These are phyloP conservation scores for Microbotryum intermedium DNA, from an alignment of 1,284 basidiomycete species.

Conservation along the genomic window DNA sequence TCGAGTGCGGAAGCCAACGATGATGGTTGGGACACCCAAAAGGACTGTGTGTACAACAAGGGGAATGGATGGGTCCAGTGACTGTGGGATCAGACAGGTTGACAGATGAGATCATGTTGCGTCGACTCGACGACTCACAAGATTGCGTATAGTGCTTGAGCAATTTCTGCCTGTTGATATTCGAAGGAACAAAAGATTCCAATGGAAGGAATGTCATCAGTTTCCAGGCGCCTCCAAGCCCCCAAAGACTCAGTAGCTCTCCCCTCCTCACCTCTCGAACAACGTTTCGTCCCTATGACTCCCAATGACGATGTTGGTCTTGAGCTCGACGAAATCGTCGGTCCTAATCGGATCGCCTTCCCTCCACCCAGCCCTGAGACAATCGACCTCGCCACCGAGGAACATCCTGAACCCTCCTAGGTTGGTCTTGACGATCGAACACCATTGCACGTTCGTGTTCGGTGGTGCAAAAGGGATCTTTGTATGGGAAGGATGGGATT, in stretches of 20 bases:
- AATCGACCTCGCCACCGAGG: constrained; percentile 93
- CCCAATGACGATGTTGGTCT: constrained; percentile 76
- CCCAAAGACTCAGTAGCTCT: background rate
- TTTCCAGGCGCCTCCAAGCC: too few relatives aligned
- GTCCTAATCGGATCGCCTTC: constrained; percentile 18
- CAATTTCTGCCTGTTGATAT: constrained; percentile 52
- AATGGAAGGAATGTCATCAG: background rate
- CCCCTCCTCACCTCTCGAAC: constrained; percentile 64
- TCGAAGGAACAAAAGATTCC: background rate
- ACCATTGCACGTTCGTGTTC: constrained; percentile 94
- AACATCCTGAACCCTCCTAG: constrained; percentile 70
- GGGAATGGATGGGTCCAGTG: background rate
- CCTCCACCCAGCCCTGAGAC: constrained; percentile 45
- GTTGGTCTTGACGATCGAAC: constrained; percentile 81
- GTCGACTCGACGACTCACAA: constrained; percentile 49
- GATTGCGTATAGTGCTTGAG: constrained; percentile 95
- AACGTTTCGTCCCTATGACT: constrained; percentile 57
- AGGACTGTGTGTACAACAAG: constrained; percentile 19
- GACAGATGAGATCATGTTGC: too few relatives aligned
- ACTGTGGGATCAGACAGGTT: background rate
- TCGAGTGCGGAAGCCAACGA: constrained; percentile 84
- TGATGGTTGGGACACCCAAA: constrained; percentile 54
- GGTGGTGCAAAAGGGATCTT: constrained; percentile 56
- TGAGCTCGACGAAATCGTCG: constrained; percentile 68
- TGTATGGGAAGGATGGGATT: constrained; percentile 46